A percentile compares a stretch with the other conserved stretches of the same genome.
Conservation (phyloP, 176 grass and related monocot genomes). For the Eleusine indica region DNA sequence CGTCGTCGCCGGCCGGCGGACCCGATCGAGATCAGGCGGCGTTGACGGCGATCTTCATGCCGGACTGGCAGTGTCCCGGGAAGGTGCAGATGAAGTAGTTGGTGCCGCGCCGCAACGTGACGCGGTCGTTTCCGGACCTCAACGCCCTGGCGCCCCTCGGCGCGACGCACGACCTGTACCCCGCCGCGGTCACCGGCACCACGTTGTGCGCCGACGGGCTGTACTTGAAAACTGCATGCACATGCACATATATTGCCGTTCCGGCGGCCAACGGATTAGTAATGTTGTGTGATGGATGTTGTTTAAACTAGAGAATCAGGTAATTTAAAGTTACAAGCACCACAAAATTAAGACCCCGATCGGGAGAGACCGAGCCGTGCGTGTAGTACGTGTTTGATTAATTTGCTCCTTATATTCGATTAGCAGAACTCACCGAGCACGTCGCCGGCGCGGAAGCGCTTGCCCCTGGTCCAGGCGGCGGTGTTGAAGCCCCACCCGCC, state of each 20-base stretch:
- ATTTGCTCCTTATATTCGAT: too few species aligned
- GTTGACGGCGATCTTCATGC: constrained; percentile 86
- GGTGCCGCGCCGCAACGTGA: constrained; percentile 69
- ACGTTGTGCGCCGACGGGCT: constrained; percentile 72
- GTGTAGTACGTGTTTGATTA: too few species aligned
- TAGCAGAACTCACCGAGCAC: constrained; percentile 57
- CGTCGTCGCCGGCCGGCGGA: background rate
- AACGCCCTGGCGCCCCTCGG: constrained; percentile 41
- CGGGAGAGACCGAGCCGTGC: too few species aligned
- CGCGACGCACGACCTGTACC: constrained; percentile 57
- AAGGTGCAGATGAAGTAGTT: constrained; percentile 91
- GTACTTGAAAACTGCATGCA: constrained; percentile 75
- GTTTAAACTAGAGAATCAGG: too few species aligned
- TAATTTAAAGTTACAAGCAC: too few species aligned
- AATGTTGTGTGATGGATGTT: too few species aligned
- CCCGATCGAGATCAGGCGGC: constrained; percentile 42
- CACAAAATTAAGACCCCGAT: too few species aligned
- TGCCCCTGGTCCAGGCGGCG: constrained; percentile 58
- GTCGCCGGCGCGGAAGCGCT: constrained; percentile 86
- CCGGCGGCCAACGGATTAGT: too few species aligned
- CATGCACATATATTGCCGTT: too few species aligned
- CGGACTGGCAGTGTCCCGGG: constrained; percentile 72
- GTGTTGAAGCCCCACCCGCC: constrained; percentile 66
- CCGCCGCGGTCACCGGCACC: constrained; percentile 58
- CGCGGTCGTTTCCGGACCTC: constrained; percentile 72